Percentiles rank a stretch among this genome's conserved stretches.
phyloP scores from a whole-genome alignment of 2,329 filamentous ascomycete genomes.

The Hypomyces perniciosus region DNA sequence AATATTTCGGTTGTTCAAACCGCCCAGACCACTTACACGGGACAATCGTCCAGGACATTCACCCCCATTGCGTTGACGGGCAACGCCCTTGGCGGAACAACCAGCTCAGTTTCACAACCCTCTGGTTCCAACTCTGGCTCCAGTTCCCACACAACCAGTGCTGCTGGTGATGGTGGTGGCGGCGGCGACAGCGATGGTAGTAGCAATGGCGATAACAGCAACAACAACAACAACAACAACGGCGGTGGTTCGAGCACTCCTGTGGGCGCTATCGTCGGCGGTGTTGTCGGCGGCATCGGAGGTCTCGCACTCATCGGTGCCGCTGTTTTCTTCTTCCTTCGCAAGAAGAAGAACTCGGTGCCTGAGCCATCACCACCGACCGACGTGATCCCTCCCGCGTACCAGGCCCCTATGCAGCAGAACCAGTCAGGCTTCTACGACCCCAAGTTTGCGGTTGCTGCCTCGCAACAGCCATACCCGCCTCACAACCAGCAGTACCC shows the following conservation, averaged over 20 bases:
- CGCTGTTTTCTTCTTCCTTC: slow-evolving; percentile 27
- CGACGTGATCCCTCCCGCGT: slow-evolving; percentile 13
- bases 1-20: slow-evolving; percentile 28
- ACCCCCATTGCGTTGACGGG: slow-evolving; percentile 10
- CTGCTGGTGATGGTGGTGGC: not conserved
- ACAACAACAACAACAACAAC: slow-evolving; percentile 8
- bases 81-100: not conserved
- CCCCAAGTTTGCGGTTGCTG: slow-evolving; percentile 18
- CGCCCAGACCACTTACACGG: slow-evolving; percentile 36
- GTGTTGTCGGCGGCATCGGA: slow-evolving; percentile 32
- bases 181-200: not conserved
- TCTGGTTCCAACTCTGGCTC: slow-evolving; percentile 2
- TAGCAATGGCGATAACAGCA: slow-evolving; percentile 1
- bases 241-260: slow-evolving; percentile 15
- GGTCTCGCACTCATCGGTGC: slow-evolving; percentile 25
- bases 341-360: slow-evolving; percentile 22
- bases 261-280: slow-evolving; percentile 33
- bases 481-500: slow-evolving; percentile 18
- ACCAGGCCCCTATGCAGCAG: slow-evolving; percentile 15
- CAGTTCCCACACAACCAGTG: not conserved
- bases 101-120: not conserved
- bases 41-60: slow-evolving; percentile 29
- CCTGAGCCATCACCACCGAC: slow-evolving; percentile 5
- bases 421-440: slow-evolving; percentile 22
- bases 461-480: slow-evolving; percentile 15